Conservation (phyloP, 139 green algal genomes). For the Closterium sp. region DNA sequence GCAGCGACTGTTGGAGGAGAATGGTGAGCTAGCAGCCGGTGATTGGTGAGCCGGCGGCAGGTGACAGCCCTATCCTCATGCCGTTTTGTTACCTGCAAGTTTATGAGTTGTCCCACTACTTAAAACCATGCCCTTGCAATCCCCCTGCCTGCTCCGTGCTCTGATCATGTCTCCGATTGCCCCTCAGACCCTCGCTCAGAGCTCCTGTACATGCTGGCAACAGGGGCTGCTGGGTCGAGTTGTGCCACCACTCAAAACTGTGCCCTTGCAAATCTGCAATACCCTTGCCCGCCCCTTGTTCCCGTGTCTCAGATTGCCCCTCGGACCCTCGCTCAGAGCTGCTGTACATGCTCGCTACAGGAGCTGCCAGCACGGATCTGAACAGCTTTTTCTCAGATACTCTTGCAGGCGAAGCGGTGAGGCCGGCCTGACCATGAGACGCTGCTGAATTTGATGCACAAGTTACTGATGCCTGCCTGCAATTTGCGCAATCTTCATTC, state of each 20-base stretch:
- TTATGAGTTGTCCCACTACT: too few relatives aligned
- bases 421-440: too few relatives aligned
- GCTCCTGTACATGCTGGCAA: neutral
- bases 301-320: neutral
- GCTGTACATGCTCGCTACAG: neutral
- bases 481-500: too few relatives aligned
- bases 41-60: too few relatives aligned
- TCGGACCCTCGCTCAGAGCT: neutral
- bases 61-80: too few relatives aligned
- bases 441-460: too few relatives aligned
- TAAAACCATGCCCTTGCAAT: neutral
- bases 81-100: too few relatives aligned
- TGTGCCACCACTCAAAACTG: too few relatives aligned
- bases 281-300: too few relatives aligned
- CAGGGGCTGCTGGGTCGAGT: neutral
- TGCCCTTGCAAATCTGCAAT: too few relatives aligned
- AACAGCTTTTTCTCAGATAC: neutral
- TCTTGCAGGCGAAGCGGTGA: neutral
- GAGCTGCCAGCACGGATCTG: neutral
- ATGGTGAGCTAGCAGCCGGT: neutral
- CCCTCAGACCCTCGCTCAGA: neutral
- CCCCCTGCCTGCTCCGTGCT: neutral
- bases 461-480: too few relatives aligned
- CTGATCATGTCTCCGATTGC: neutral
- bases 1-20: neutral